Conservation (phyloP, 2,329 filamentous ascomycete genomes). For the Pseudogymnoascus pannorum region DNA sequence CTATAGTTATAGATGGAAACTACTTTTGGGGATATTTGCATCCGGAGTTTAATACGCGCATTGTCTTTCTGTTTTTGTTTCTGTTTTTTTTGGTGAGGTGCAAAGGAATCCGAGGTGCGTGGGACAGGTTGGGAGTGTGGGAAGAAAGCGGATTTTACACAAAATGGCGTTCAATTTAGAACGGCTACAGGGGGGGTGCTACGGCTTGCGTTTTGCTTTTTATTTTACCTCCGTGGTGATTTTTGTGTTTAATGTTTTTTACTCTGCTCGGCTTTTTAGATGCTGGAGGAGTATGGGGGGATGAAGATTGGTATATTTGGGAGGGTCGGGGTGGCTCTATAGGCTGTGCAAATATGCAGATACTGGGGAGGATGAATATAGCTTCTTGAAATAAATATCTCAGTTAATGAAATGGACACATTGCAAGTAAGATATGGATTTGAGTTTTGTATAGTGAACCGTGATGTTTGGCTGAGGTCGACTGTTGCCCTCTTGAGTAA, state of each 20-base stretch:
- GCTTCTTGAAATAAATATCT: not conserved
- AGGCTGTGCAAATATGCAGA: not conserved
- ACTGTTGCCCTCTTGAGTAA: too few relatives aligned
- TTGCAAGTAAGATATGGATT: too few relatives aligned
- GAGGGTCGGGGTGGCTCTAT: not conserved
- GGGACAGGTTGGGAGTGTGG: not conserved
- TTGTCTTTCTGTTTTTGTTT: too few relatives aligned
- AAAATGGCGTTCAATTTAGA: not conserved
- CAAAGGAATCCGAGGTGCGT: not conserved
- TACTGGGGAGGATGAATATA: not conserved
- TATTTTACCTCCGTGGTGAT: not conserved
- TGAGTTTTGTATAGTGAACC: too few relatives aligned
- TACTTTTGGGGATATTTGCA: not conserved
- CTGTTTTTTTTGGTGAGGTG: not conserved
- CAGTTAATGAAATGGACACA: not conserved
- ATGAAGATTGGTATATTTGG: not conserved
- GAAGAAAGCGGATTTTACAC: not conserved
- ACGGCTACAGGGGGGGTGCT: not conserved
- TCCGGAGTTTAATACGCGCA: not conserved
- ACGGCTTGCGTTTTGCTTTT: not conserved
- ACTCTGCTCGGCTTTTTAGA: not conserved
- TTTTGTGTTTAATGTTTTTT: not conserved
- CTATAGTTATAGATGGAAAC: not conserved
- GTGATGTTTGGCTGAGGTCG: too few relatives aligned
- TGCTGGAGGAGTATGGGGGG: not conserved